Evolutionary conservation across 2,329 filamentous ascomycete species (phyloP), one percentile per base, ranked within the genome.

Genomic region (Neoarthrinium moseri): DNA sequence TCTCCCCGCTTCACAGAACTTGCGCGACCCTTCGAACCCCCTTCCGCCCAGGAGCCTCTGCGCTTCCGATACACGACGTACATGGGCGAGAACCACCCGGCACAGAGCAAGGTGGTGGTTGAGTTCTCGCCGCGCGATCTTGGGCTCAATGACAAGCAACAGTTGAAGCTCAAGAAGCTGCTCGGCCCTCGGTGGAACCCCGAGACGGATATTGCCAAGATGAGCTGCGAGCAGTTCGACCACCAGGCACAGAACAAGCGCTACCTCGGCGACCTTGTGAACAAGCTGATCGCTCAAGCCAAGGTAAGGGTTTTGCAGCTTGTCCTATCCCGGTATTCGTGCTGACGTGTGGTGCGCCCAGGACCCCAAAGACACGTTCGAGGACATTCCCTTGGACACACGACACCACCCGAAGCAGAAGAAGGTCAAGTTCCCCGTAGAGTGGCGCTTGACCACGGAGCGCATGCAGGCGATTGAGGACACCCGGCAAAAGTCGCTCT

Each of bases 61-160:
- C 87, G 92, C 59, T 99, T 96, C 83, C 86, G 94, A 59, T 96
- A 96, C 74, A 99, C 94, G 13, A 91, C 87, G 29, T 97, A 97
- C 71, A 86, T 99, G 79, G 92, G 92, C 59, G 94, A 97, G 70
- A 75, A 81, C 46, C 95, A 99, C 70, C 92, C 94, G 0, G 90
- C 92, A 3, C 84, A 91, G 68, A 85, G 84, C 63, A 99, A 99
- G 75, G 91, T 99, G 17, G 91, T 97, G 11, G 83, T 97, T 45
- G 89, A 96, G 64, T 95, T 97, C 69, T 82, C 78, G 52, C 85
- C 87, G 13, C 68, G 70, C 46, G 90, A 96, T 68, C 71, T 96
- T 50, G 71, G 77, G 50, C 77, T 96, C 45, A 83, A 78, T 20
- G 70, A 80, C 13, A 68, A 75, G 29, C 89, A 96, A 69, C 76